Evolutionary conservation across 495 filamentous ascomycete genomes (phyloP), one percentile per base, ranked within the genome.

Genomic region (Penicillium crystallinum): DNA sequence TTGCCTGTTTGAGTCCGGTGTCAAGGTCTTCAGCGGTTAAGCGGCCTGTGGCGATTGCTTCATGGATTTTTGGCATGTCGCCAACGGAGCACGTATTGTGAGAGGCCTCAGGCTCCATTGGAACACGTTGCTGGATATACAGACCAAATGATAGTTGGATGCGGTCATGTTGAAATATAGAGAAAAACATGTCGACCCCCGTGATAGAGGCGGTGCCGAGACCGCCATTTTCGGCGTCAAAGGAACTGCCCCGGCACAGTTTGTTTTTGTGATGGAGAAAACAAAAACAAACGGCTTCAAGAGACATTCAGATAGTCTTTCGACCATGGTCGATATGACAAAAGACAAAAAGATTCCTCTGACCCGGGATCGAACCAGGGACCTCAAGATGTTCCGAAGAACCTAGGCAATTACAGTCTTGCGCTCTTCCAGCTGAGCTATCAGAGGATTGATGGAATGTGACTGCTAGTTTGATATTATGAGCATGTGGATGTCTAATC

Each of bases 371-470:
- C 42, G 42, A 45, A 45, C 42, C 42, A 45, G 29, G 42, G 42
- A 45, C 42, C 17, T 45, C 42, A 30, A 45, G 42, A 45, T 45
- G 12, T 27, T 43, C 40, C 8, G n/a, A 17, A 15, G 34, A 36
- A 17, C 34, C 4, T 27, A 15, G 17, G 10, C 42, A 45, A 29
- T 48, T 48, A 48, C 46, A 48, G 46, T 48, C 46, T 37, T 22
- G 31, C 34, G 46, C 46, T 48, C 46, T 48, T 48, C 46, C 46
- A 48, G 46, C 46, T 48, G 46, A 48, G 46, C 34, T 48, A 48
- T 48, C 11, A 48, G 46, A 37, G 46, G 46, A 34, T 8, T 22
- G 29, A 11, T 31, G 29, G 10, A 31, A 31, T 31, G 10, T 7
- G 3, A 11, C 8, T 31, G 6, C 29, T 2, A 7, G 2, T 31